A percentile compares a stretch with the other conserved stretches of the same genome.
These are phyloP conservation scores for Ogataea parapolymorpha DNA, from an alignment of 805 yeast species.

Conservation along the genomic window DNA sequence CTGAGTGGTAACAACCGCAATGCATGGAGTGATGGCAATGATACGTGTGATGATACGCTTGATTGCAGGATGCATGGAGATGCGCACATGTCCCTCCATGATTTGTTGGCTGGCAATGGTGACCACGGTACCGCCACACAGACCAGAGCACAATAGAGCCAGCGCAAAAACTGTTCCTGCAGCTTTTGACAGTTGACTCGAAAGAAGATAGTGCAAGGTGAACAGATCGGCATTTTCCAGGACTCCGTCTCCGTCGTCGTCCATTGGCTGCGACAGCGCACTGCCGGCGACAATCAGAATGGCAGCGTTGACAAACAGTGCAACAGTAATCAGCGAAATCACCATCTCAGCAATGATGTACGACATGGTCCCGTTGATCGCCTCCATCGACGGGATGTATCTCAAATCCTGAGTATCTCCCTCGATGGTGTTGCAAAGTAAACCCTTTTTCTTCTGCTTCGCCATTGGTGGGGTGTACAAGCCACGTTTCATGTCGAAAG, in stretches of 20 bases:
- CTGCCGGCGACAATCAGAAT: slow-evolving; percentile 91
- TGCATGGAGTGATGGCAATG: slow-evolving; percentile 83
- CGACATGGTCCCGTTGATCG: slow-evolving; percentile 74
- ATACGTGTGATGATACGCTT: slow-evolving; percentile 76
- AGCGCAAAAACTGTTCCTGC: slow-evolving; percentile 89
- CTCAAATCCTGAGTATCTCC: slow-evolving; percentile 16
- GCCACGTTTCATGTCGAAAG: slow-evolving; percentile 70
- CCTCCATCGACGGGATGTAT: slow-evolving; percentile 74
- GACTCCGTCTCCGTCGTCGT: slow-evolving; percentile 49
- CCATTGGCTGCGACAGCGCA: slow-evolving; percentile 49
- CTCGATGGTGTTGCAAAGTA: slow-evolving; percentile 32
- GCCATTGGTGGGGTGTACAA: slow-evolving; percentile 40
- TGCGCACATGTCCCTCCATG: slow-evolving; percentile 80
- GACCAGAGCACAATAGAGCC: slow-evolving; percentile 88
- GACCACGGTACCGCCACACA: slow-evolving; percentile 91
- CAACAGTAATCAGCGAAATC: slow-evolving; percentile 78
- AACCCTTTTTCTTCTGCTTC: slow-evolving; percentile 21
- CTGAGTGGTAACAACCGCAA: slow-evolving; percentile 63
- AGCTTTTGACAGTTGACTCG: slow-evolving; percentile 68
- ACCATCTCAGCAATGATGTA: slow-evolving; percentile 81
- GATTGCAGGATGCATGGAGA: slow-evolving; percentile 79
- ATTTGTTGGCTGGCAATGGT: slow-evolving; percentile 94
- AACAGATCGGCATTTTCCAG: slow-evolving; percentile 78
- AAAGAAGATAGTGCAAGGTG: slow-evolving; percentile 71
- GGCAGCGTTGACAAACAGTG: slow-evolving; percentile 89